Evolutionary conservation across 805 yeast genomes (phyloP), one percentile per base, ranked within the genome.

Genomic region (Tetrapisispora iriomotensis): DNA sequence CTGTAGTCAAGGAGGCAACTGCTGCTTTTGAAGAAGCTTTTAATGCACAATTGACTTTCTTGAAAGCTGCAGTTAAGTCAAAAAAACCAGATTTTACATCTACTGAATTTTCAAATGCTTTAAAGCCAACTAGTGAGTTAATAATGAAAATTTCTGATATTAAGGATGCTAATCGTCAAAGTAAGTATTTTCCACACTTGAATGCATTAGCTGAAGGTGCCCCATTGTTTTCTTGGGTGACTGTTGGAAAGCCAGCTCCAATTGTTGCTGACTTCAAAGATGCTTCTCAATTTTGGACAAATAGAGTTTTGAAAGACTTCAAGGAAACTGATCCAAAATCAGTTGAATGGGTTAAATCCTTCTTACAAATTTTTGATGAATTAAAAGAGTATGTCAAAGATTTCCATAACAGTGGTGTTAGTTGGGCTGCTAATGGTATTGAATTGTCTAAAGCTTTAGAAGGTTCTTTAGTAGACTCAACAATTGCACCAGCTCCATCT

Each of bases 241-340:
- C 84, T 15, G 73, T 75, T 6, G 75, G 71, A 3, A 77, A 85
- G 4, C 95, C 96, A 1, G 75, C 82, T 13, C 75, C 85, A 0
- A 74, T 70, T 47, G 72, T 92, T 41, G 75, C 82, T 3, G 96
- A 88, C 47, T 83, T 79, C 64, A 83, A 81, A 56, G 98, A 92
- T 55, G 77, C 94, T 17, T 83, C 95, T 26, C 90, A 82, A 59
- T 92, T 92, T 64, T 92, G 96, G 87, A 74, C 94, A 9, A 88
- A 92, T 64, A 75, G 95, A 51, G 80, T 90, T 31, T 64, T 88
- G 58, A 88, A 88, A 62, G 95, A 86, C 45, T 78, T 65, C 65
- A 86, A 74, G 61, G 94, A 80, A 15, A 64, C 73, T 36, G 87
- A 82, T 49, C 68, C 74, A 29, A 66, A 65, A 40, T 84, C 84